Percentiles rank a stretch among this genome's conserved stretches.
Conservation (phyloP, 495 filamentous ascomycete genomes). For the Letharia lupina region DNA sequence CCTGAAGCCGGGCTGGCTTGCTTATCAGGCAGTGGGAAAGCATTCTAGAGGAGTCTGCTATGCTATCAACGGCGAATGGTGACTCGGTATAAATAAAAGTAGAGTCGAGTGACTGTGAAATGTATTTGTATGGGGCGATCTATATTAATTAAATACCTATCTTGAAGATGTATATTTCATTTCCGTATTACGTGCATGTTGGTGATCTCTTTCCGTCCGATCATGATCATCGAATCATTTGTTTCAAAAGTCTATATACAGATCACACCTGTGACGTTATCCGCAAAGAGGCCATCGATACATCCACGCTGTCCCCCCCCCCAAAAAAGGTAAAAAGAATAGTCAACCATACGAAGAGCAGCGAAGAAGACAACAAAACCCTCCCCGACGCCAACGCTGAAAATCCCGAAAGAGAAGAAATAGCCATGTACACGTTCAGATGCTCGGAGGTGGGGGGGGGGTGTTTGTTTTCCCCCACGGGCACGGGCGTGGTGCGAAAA, state of each 20-base stretch:
- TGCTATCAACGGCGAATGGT: neutral
- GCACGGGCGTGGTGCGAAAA: neutral
- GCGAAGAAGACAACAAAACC: neutral
- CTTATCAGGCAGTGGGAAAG: neutral
- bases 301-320: neutral
- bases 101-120: neutral
- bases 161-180: too few relatives aligned
- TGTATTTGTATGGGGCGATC: neutral
- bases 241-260: neutral
- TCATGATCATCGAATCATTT: neutral
- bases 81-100: neutral
- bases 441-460: too few relatives aligned
- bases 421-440: neutral
- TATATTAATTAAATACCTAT: neutral
- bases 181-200: neutral
- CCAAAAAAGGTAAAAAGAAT: too few relatives aligned
- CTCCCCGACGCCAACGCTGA: slow-evolving; percentile 12
- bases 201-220: neutral
- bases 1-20: neutral
- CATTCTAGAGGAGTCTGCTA: neutral
- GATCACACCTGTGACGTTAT: too few relatives aligned
- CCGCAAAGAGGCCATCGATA: neutral
- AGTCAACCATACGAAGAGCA: too few relatives aligned
- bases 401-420: neutral
- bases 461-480: too few relatives aligned